These are phyloP conservation scores for Zymoseptoria brevis DNA, from an alignment of 2,329 filamentous ascomycete genomes.

Conservation along the genomic window DNA sequence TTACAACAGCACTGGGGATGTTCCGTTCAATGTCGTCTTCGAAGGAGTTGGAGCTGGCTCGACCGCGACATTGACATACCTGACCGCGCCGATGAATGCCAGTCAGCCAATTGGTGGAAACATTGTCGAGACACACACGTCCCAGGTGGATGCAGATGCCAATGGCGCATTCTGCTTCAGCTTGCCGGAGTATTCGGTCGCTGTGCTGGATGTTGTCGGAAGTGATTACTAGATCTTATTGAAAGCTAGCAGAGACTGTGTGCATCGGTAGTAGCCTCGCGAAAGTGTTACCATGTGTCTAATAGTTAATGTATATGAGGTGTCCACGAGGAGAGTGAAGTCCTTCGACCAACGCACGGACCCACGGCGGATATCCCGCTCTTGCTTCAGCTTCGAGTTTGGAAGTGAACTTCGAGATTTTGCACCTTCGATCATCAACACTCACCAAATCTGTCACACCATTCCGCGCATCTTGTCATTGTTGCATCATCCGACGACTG, in stretches of 20 bases:
- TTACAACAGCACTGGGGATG: constrained; percentile 39
- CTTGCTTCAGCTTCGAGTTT: neutral
- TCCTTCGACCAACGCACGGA: neutral
- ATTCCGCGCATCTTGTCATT: neutral
- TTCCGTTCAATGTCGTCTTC: constrained; percentile 31
- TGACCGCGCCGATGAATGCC: constrained; percentile 32
- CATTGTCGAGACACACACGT: constrained; percentile 40
- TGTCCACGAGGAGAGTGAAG: neutral
- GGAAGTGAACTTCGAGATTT: neutral
- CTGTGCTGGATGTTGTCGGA: constrained; percentile 40
- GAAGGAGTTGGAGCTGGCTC: constrained; percentile 30
- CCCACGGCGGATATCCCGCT: neutral
- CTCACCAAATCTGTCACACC: neutral
- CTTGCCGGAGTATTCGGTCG: constrained; percentile 49
- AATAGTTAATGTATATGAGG: neutral
- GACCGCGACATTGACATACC: constrained; percentile 34
- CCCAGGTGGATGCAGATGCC: constrained; percentile 35
- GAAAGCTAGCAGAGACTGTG: neutral
- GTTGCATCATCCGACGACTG: neutral
- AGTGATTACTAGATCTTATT: neutral
- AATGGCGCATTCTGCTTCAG: constrained; percentile 46
- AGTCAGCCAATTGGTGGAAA: constrained; percentile 36
- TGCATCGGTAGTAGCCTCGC: neutral
- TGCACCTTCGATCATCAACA: neutral
- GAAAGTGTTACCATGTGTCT: neutral